Conservation (phyloP, 805 yeast genomes). For the Ogataea chonburiensis region DNA sequence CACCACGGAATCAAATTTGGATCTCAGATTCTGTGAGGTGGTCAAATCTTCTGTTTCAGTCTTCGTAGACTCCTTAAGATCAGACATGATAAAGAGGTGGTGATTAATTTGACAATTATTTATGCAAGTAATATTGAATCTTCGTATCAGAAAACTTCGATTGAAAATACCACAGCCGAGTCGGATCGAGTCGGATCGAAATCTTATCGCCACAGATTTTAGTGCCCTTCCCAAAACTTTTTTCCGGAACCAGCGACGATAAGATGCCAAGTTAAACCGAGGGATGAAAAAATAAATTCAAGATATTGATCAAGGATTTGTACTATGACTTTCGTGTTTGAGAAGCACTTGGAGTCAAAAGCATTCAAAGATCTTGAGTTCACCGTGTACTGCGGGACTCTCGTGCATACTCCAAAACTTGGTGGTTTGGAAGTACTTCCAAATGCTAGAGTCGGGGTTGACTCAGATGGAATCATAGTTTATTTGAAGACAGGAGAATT, state of each 20-base stretch:
- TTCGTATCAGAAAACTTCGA: neutral
- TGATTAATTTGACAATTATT: neutral
- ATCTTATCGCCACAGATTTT: neutral
- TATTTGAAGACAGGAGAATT: slow-evolving; percentile 15
- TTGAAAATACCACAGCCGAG: slow-evolving; percentile 2
- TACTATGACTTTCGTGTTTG: slow-evolving; percentile 1
- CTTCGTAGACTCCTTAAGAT: neutral
- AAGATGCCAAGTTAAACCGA: no score
- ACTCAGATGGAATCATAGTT: slow-evolving; percentile 48
- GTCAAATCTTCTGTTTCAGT: neutral
- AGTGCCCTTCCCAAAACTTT: no score
- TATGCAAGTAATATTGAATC: no score
- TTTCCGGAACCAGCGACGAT: slow-evolving; percentile 1
- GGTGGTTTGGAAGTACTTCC: slow-evolving; percentile 53
- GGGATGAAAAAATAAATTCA: no score
- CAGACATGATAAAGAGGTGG: slow-evolving; percentile 1
- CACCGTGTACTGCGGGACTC: slow-evolving; percentile 58
- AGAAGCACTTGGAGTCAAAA: slow-evolving; percentile 2
- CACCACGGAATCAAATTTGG: neutral
- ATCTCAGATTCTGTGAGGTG: neutral
- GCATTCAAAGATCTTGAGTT: slow-evolving; percentile 10
- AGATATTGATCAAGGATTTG: no score
- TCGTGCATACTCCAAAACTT: slow-evolving; percentile 62
- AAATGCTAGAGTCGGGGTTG: slow-evolving; percentile 59
- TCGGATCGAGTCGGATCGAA: slow-evolving; percentile 10